These are phyloP conservation scores for Beta corolliflora DNA, from an alignment of 179 eudicot genomes.

Conservation along the genomic window DNA sequence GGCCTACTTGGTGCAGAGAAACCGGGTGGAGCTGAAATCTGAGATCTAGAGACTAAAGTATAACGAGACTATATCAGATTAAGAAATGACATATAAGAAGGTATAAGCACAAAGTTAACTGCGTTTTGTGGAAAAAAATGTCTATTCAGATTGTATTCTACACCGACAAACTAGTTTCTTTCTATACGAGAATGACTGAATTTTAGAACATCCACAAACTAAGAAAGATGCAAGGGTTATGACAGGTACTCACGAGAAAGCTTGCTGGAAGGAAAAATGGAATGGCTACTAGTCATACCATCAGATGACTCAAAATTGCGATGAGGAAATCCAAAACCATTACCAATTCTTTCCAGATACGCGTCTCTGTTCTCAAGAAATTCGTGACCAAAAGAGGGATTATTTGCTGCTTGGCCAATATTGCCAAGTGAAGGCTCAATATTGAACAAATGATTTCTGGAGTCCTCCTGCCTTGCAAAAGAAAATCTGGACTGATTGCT, in stretches of 20 bases:
- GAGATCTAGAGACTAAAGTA: conserved; percentile 64
- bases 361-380: conserved; percentile 44
- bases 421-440: conserved; percentile 43
- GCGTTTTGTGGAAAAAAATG: no score
- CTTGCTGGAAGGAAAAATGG: conserved; percentile 50
- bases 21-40: conserved; percentile 91
- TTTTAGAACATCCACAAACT: neutral
- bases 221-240: neutral
- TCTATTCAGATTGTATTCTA: neutral
- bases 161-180: neutral
- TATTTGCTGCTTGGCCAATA: conserved; percentile 33
- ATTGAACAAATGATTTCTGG: conserved; percentile 38
- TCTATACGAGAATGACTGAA: neutral
- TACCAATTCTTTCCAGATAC: conserved; percentile 37
- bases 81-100: neutral
- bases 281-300: conserved; percentile 39
- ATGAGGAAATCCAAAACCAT: conserved; percentile 53
- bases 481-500: conserved; percentile 93
- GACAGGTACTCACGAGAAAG: conserved; percentile 53
- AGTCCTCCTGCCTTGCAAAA: conserved; percentile 91
- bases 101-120: neutral
- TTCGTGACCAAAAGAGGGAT: conserved; percentile 44
- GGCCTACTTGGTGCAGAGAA: conserved; percentile 73
- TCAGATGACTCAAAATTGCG: conserved; percentile 47
- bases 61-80: conserved; percentile 5